Evolutionary conservation across 192 early-diverging fungal genomes (phyloP), one percentile per base, ranked within the genome.

Genomic region (Ramicandelaber brevisporus): DNA sequence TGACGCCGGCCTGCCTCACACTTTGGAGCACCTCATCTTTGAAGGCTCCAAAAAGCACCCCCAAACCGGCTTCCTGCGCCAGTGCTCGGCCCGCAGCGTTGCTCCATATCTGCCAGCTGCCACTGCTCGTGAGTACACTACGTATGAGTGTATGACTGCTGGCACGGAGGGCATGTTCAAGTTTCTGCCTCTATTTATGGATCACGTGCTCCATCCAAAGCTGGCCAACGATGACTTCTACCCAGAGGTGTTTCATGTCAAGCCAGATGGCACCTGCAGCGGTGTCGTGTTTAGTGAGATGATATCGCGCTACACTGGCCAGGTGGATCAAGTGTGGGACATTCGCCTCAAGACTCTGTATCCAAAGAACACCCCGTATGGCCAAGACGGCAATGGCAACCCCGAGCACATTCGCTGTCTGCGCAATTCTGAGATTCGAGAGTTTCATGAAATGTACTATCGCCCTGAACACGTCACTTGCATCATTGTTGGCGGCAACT

Each of bases 251-350:
- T 74, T 73, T 36, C 78, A 84, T 46, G 50, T 69, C 20, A 76
- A 84, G 29, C 59, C 44, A 11, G 44, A 55, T 1, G 73, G 59
- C 4, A 60, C 62, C 34, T 59, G 75, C 21, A 65, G 79, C 18
- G 82, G 82, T 10, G 82, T 87, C 5, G 82, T 87, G 21, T 60
- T 63, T 17, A 56, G 61, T 40, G 61, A 74, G 38, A 84, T 87
- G 72, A 64, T 70, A 0, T 53, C 65, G 6, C 38, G 64, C 11
- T 75, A 84, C 37, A 66, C 70, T 45, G 61, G n/a, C n/a, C n/a
- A 63, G 3, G 78, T 80, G 36, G 38, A 46, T 4, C 74, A 80
- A 36, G 26, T 73, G 38, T 39, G 50, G 19, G 34, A 29, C n/a
- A 18, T 23, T 21, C 29, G 21, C 7, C 14, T 48, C n/a, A 26